Conservation (phyloP, 371 early-diverging fungal genomes). For the Mortierella sp. region DNA sequence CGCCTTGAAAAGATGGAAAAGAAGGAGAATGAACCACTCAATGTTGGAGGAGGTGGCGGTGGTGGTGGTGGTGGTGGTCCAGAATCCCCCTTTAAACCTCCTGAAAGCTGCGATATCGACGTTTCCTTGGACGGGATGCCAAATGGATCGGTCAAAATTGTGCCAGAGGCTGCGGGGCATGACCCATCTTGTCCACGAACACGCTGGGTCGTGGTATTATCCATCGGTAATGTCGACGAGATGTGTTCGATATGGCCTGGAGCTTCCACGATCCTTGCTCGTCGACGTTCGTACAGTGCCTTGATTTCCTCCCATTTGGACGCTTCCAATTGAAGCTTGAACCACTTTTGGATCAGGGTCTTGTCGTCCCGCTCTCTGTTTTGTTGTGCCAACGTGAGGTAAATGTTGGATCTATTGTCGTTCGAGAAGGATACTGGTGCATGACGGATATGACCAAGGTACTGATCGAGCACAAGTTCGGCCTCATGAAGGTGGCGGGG, state of each 20-base stretch:
- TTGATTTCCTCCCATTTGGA: slow-evolving; percentile 45
- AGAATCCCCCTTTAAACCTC: no score
- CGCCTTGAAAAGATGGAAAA: no score
- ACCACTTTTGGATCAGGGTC: slow-evolving; percentile 23
- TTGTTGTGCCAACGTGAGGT: background rate
- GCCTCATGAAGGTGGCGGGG: slow-evolving; percentile 40
- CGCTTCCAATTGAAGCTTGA: slow-evolving; percentile 21
- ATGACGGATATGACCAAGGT: slow-evolving; percentile 8
- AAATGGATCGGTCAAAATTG: no score
- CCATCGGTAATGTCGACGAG: background rate
- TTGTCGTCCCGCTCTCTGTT: slow-evolving; percentile 6
- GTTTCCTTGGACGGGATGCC: no score
- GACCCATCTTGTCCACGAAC: no score
- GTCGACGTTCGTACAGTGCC: slow-evolving; percentile 25
- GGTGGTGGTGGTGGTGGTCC: no score
- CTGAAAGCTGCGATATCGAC: no score
- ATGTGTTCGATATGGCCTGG: slow-evolving; percentile 25
- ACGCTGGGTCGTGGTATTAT: no score
- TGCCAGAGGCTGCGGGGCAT: no score
- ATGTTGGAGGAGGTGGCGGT: no score
- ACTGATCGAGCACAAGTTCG: slow-evolving; percentile 12
- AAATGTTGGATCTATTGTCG: background rate
- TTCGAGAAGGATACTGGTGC: background rate
- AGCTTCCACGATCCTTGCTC: slow-evolving; percentile 21
- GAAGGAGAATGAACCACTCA: no score